Evolutionary conservation across 2,329 filamentous ascomycete species (phyloP).

Genomic region (Tolypocladium album): DNA sequence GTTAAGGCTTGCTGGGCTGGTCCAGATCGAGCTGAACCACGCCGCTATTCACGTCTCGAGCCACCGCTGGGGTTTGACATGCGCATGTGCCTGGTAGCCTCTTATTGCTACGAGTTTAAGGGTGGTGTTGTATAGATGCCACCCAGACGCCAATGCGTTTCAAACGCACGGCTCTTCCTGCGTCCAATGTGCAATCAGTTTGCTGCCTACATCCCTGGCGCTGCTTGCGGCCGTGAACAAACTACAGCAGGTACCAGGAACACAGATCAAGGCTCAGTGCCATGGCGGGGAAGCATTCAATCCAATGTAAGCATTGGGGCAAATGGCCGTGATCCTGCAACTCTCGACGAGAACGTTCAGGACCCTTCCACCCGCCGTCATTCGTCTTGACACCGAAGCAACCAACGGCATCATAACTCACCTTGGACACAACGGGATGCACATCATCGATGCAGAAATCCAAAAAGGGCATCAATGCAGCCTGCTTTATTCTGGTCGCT

Average conservation of each 20-base stretch:
- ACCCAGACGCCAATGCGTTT: neutral
- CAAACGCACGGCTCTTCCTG: neutral
- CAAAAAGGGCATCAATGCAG: too few relatives aligned
- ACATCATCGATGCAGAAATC: neutral
- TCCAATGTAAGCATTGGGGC: neutral
- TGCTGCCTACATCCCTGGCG: neutral
- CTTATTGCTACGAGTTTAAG: too few relatives aligned
- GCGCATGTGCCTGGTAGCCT: neutral
- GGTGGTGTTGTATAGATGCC: too few relatives aligned
- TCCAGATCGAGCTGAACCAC: neutral
- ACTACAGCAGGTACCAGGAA: neutral
- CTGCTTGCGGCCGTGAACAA: neutral
- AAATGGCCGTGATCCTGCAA: too few relatives aligned
- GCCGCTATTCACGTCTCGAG: neutral
- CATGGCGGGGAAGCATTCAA: neutral
- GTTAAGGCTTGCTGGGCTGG: neutral
- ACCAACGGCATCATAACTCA: neutral
- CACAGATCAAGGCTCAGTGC: neutral
- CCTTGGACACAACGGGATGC: too few relatives aligned
- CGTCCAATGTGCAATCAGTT: neutral
- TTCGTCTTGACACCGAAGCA: neutral
- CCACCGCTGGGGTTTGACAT: neutral
- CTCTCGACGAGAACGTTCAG: too few relatives aligned
- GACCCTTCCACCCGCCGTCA: neutral
- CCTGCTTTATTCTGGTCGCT: neutral